Evolutionary conservation across 257 asterid genomes (phyloP).

Genomic region (Solanum peruvianum): DNA sequence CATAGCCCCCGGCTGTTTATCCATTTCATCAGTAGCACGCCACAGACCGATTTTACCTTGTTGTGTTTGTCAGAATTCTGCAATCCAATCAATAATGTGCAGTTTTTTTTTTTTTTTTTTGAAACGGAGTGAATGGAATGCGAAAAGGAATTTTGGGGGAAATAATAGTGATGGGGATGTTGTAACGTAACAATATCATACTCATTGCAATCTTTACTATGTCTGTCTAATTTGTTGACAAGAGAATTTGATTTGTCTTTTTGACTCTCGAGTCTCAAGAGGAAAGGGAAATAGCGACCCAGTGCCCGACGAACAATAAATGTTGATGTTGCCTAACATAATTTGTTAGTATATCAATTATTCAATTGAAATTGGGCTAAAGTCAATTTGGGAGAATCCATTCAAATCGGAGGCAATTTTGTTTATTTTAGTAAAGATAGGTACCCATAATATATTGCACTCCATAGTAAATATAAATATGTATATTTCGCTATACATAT

Average conservation of each 20-base stretch:
- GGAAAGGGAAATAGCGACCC: neutral
- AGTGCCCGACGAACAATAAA: neutral
- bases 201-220: neutral
- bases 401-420: neutral
- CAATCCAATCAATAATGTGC: neutral
- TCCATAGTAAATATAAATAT: too few relatives aligned
- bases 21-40: conserved; percentile 8
- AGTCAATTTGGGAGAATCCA: neutral
- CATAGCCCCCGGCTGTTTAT: conserved; percentile 40
- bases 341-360: neutral
- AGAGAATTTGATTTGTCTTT: neutral
- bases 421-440: neutral
- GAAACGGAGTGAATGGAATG: neutral
- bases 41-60: neutral
- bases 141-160: neutral
- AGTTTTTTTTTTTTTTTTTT: neutral
- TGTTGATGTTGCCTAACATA: neutral
- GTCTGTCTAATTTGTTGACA: neutral
- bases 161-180: neutral
- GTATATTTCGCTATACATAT: too few relatives aligned
- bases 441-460: neutral
- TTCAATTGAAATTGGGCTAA: neutral
- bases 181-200: neutral
- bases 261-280: neutral
- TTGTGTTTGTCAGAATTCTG: neutral